Conservation (phyloP, 768 basidiomycete species). For the Suillus lakei region DNA sequence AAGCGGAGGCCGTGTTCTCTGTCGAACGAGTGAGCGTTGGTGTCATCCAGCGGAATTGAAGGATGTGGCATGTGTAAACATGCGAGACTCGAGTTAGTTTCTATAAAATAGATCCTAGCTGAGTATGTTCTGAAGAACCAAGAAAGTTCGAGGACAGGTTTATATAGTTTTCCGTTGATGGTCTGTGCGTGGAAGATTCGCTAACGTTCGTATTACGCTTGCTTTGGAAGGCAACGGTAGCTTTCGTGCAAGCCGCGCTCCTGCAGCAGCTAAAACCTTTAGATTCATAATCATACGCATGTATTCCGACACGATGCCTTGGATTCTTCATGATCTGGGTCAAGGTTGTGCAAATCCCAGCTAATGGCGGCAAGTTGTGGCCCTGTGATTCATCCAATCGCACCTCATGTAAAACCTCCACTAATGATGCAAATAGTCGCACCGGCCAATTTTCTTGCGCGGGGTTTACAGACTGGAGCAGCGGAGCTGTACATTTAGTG, state of each 20-base stretch:
- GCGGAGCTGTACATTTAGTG: neutral
- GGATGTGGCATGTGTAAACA: conserved; percentile 77
- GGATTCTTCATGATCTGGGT: too few relatives aligned
- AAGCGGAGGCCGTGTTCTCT: conserved; percentile 58
- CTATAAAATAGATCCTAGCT: conserved; percentile 83
- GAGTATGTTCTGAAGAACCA: conserved; percentile 71
- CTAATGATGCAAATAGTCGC: too few relatives aligned
- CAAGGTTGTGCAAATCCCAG: too few relatives aligned
- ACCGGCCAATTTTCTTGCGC: neutral
- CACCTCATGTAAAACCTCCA: too few relatives aligned
- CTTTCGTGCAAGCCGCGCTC: too few relatives aligned
- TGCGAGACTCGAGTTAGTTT: conserved; percentile 81
- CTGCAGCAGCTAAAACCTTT: too few relatives aligned
- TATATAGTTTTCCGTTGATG: conserved; percentile 41
- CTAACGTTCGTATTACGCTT: neutral
- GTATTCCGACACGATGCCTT: too few relatives aligned
- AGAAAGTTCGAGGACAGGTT: conserved; percentile 7
- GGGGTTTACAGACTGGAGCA: neutral
- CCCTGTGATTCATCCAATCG: too few relatives aligned
- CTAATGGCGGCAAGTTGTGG: too few relatives aligned
- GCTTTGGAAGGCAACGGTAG: neutral
- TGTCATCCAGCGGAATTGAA: conserved; percentile 77
- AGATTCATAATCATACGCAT: too few relatives aligned
- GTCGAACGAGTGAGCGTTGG: conserved; percentile 65
- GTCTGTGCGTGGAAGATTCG: conserved; percentile 35